Conservation (phyloP, 1,139 yeast genomes). For the Suhomyces coccinellae region DNA sequence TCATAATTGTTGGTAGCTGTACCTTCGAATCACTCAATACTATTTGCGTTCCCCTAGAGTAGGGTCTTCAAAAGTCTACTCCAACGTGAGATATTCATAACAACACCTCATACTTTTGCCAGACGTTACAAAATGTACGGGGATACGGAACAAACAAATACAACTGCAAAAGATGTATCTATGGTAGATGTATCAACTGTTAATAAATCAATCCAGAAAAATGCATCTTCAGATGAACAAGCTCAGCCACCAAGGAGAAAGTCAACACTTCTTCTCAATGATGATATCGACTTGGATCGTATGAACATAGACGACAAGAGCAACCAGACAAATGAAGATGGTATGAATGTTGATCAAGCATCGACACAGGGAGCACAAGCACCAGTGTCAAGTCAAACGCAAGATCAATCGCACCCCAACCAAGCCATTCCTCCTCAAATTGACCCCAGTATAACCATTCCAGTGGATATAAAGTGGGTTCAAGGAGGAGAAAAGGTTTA, state of each 20-base stretch:
- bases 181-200: slow-evolving; percentile 44
- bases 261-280: slow-evolving; percentile 44
- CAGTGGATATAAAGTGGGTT: slow-evolving; percentile 86
- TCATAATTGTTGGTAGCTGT: too few species aligned
- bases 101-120: too few species aligned
- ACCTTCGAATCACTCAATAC: neutral
- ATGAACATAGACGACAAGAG: slow-evolving; percentile 30
- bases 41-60: too few species aligned
- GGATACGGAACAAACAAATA: slow-evolving; percentile 2
- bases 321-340: slow-evolving; percentile 6
- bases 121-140: slow-evolving; percentile 8
- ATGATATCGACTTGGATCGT: slow-evolving; percentile 41
- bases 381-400: slow-evolving; percentile 9
- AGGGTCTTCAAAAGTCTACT: neutral
- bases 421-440: slow-evolving; percentile 10
- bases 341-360: slow-evolving; percentile 9
- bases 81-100: too few species aligned
- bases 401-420: slow-evolving; percentile 17
- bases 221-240: slow-evolving; percentile 17
- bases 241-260: slow-evolving; percentile 39
- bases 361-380: slow-evolving; percentile 8
- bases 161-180: slow-evolving; percentile 34
- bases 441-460: slow-evolving; percentile 32
- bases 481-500: slow-evolving; percentile 90
- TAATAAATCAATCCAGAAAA: slow-evolving; percentile 1